Evolutionary conservation across 192 early-diverging fungal species (phyloP), one percentile per base, ranked within the genome.

Genomic region (Podila epicladia): DNA sequence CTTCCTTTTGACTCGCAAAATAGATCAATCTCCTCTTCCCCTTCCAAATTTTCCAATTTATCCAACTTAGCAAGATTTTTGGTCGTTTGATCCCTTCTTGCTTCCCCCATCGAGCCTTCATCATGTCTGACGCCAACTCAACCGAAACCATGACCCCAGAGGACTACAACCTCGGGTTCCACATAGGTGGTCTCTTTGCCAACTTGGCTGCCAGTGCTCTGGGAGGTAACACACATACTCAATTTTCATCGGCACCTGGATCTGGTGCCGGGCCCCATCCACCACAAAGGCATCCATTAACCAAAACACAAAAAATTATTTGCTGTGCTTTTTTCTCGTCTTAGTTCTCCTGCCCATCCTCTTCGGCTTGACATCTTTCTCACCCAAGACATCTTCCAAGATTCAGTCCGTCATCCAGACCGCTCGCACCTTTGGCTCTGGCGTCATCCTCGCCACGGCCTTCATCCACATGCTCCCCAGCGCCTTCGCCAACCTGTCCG

Each of bases 401-500:
- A 72, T 82, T 24, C 72, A 73, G 12, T 51, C 50, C 9, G 62
- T 85, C 2, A 63, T 92, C 15, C 77, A 83, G 5, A 76, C 73
- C 1, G 85, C 84, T 32, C 86, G 86, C 58, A 88, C 88, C 53
- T 90, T 92, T 70, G 89, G 91, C 15, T 88, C 91, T 8, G 93
- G 92, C 2, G 91, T 93, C n/a, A 92, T 94, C 64, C 71, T 94
- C 35, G 91, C 93, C 58, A 94, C 93, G 19, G 89, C 88, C 7
- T 93, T 94, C 59, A 89, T 94, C 51, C 93, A 94, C 65, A 93
- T 94, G 93, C 69, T 94, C 0, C 88, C 91, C 19, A 82, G 82
- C 13, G 85, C 89, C 5, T 79, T 85, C 8, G 63, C 74, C 51
- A 71, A 82, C 28, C 74, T 91, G 2, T 75, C 86, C 0, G 84